A percentile compares a stretch with the other conserved stretches of the same genome.
Evolutionary conservation across 2,329 filamentous ascomycete genomes (phyloP).

Genomic region (Cladosporium oxysporum): DNA sequence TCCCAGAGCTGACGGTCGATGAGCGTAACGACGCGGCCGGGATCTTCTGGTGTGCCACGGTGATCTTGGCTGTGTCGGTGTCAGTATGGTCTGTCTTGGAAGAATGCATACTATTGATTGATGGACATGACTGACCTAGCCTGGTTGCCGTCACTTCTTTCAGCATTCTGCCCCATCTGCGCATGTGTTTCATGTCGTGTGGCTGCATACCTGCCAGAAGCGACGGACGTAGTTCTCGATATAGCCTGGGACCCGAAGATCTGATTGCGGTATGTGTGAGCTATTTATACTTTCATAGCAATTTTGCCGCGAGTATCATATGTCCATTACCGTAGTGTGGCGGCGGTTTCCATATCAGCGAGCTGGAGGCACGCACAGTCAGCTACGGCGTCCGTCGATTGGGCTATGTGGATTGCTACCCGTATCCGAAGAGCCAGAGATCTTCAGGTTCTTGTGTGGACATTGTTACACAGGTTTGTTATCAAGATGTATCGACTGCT

Average conservation of each 20-base stretch:
- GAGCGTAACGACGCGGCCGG: slow-evolving; percentile 89
- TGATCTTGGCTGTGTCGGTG: slow-evolving; percentile 68
- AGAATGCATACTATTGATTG: neutral
- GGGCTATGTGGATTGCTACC: slow-evolving; percentile 57
- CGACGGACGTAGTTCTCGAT: slow-evolving; percentile 90
- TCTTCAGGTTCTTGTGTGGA: slow-evolving; percentile 42
- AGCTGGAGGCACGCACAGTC: slow-evolving; percentile 55
- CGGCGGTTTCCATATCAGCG: slow-evolving; percentile 96
- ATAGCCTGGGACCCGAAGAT: slow-evolving; percentile 82
- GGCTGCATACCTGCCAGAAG: slow-evolving; percentile 88
- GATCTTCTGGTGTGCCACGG: slow-evolving; percentile 82
- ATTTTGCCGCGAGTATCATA: neutral
- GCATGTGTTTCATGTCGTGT: slow-evolving; percentile 10
- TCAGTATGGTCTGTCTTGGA: neutral
- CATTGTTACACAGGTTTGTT: neutral
- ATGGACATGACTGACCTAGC: slow-evolving; percentile 25
- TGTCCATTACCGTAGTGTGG: slow-evolving; percentile 79
- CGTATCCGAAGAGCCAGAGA: slow-evolving; percentile 97
- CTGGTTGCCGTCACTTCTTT: slow-evolving; percentile 30
- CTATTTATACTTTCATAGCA: neutral
- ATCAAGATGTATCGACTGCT: neutral
- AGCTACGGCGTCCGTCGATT: neutral
- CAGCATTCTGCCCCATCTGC: slow-evolving; percentile 6
- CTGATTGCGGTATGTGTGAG: slow-evolving; percentile 48
- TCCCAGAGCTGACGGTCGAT: slow-evolving; percentile 85